phyloP scores from a whole-genome alignment of 768 basidiomycete species.

The Lentinus tigrinus region DNA sequence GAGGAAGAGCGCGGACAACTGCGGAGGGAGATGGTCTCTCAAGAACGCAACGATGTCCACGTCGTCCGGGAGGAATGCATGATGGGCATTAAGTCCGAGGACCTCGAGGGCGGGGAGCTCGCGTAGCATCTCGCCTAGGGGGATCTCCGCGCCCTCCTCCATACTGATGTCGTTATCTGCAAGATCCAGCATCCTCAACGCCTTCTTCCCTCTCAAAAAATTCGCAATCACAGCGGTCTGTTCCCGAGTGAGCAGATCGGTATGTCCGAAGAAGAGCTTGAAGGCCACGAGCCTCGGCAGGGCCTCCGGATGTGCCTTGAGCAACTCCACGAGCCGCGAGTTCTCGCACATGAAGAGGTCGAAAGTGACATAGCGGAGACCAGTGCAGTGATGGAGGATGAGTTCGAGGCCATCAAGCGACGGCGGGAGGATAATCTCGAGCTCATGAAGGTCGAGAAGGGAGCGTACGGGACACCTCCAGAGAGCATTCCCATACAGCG shows the following conservation, averaged over 20 bases:
- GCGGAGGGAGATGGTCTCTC: not conserved
- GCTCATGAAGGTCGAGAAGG: slow-evolving; percentile 4
- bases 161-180: not conserved
- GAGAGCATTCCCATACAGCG: not conserved
- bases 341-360: no score
- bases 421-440: not conserved
- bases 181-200: not conserved
- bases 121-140: not conserved
- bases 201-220: no score
- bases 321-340: not conserved
- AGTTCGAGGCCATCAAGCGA: not conserved
- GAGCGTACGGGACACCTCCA: slow-evolving; percentile 1
- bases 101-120: not conserved
- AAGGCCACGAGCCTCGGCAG: slow-evolving; percentile 7
- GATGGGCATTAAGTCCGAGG: not conserved
- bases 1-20: not conserved
- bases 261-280: slow-evolving; percentile 1
- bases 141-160: not conserved
- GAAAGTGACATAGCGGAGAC: slow-evolving; percentile 1
- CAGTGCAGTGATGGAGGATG: slow-evolving; percentile 5
- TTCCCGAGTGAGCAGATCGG: not conserved
- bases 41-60: not conserved
- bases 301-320: not conserved
- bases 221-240: no score
- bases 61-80: not conserved